Base-by-base conservation (phyloP, 495 filamentous ascomycete species). In the Articulospora tetracladia region DNA sequence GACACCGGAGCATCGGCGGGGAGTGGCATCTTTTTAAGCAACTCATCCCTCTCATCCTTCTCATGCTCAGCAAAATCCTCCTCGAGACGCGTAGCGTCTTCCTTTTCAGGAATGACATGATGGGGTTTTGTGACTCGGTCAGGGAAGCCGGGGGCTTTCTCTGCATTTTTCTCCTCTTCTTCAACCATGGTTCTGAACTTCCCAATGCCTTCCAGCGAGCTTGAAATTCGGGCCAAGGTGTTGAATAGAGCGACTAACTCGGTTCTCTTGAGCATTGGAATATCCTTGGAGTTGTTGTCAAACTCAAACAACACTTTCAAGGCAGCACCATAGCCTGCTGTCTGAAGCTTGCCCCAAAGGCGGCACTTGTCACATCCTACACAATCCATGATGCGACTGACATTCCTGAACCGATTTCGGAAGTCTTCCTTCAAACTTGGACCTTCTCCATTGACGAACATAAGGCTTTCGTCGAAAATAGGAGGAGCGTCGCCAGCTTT, bases 301-400 rank as follows among this genome's bases (percentile, higher is more conserved):
- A 93, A 96, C 66, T 98, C 95, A 67, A 98, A 98, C 1, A 98
- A 78, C 1, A 98, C 86, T 73, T 98, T 98, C 34, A 98, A 74
- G 11, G 94, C 94, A 1, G 94, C 92, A 32, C 94, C 95, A 68
- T 97, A 98, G 17, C 94, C 94, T 20, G 88, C 89, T 6, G 92
- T 94, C 71, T 98, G 94, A n/a, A 98, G 73, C 73, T 98, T 98
- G 52, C 94, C 94, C 95, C 94, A 98, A 2, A 98, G 84, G 17
- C 94, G 85, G 75, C 94, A 98, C 76, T 98, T 98, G 76, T 98
- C 94, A 73, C 94, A 98, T 22, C 94, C 94, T 17, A 98, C 94
- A 72, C 94, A 98, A 74, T 98, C 94, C 94, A 98, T 98, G 66
- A 98, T 76, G 22, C 94, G 84, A 64, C 88, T 92, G 55, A 98